Conservation (phyloP, 2,329 filamentous ascomycete genomes). For the Nemania sp. region DNA sequence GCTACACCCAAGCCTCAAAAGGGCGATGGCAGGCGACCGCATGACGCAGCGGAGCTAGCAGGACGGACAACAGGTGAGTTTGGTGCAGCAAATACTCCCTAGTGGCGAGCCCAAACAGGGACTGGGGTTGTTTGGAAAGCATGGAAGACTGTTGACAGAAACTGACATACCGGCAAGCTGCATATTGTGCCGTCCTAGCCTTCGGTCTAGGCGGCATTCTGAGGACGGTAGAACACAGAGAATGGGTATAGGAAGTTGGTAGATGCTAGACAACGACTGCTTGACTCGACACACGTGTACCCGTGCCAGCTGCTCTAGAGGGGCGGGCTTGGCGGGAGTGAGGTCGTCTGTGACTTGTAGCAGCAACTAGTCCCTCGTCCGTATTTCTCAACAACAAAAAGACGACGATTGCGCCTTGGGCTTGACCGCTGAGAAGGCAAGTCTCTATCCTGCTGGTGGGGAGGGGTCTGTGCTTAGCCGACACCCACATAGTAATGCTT, state of each 20-base stretch:
- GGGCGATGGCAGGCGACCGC: slow-evolving; percentile 46
- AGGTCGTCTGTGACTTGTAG: slow-evolving; percentile 25
- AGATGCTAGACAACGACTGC: slow-evolving; percentile 44
- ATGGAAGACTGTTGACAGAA: slow-evolving; percentile 46
- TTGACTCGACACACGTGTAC: slow-evolving; percentile 62
- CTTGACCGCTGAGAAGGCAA: slow-evolving; percentile 39
- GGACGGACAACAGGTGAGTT: slow-evolving; percentile 46
- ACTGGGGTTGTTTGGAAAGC: slow-evolving; percentile 45
- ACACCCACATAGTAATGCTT: slow-evolving; percentile 32
- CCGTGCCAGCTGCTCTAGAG: slow-evolving; percentile 35
- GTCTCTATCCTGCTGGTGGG: slow-evolving; percentile 34
- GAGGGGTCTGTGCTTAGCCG: slow-evolving; percentile 45
- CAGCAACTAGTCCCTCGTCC: slow-evolving; percentile 29
- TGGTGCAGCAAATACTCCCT: slow-evolving; percentile 47
- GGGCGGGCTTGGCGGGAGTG: slow-evolving; percentile 16
- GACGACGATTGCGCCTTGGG: slow-evolving; percentile 32
- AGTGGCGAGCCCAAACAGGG: slow-evolving; percentile 46
- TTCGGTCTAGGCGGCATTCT: slow-evolving; percentile 42
- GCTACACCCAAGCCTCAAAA: slow-evolving; percentile 42
- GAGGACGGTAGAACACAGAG: slow-evolving; percentile 53
- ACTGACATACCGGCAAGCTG: slow-evolving; percentile 49
- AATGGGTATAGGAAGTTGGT: slow-evolving; percentile 39
- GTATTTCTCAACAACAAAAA: slow-evolving; percentile 31
- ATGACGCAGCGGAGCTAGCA: slow-evolving; percentile 45
- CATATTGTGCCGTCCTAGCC: slow-evolving; percentile 50